Conservation (phyloP, 164 flowering plant genomes). For the Pachysandra terminalis region DNA sequence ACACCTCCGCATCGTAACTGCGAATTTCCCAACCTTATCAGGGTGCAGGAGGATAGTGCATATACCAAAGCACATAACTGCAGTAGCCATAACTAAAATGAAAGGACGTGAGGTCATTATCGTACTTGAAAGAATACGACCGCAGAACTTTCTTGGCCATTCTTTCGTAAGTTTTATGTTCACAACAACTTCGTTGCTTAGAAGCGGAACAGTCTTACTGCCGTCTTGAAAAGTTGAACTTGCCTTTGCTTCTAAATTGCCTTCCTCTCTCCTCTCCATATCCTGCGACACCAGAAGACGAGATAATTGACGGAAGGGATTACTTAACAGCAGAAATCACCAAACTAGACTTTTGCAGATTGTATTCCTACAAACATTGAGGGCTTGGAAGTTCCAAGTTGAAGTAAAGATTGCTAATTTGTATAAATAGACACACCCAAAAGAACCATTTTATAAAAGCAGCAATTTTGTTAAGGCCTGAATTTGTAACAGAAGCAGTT, state of each 20-base stretch:
- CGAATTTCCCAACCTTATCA: constrained; percentile 45
- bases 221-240: constrained; percentile 19
- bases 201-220: constrained; percentile 41
- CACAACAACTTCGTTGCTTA: constrained; percentile 38
- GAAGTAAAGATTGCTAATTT: too few species aligned
- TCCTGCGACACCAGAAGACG: constrained; percentile 34
- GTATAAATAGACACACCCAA: too few species aligned
- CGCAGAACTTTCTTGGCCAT: constrained; percentile 27
- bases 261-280: constrained; percentile 22
- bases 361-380: too few species aligned
- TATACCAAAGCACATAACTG: constrained; percentile 58
- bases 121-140: constrained; percentile 19
- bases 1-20: constrained; percentile 56
- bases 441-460: too few species aligned
- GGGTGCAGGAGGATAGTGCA: constrained; percentile 70
- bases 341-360: too few species aligned
- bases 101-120: constrained; percentile 35
- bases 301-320: background rate
- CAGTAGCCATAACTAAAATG: constrained; percentile 30
- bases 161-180: constrained; percentile 24
- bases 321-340: too few species aligned
- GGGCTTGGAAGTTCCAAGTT: too few species aligned
- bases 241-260: constrained; percentile 5
- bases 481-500: too few species aligned
- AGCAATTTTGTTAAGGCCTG: too few species aligned